Evolutionary conservation across 306 rosid species (phyloP).

Genomic region (Crotalaria pallida): DNA sequence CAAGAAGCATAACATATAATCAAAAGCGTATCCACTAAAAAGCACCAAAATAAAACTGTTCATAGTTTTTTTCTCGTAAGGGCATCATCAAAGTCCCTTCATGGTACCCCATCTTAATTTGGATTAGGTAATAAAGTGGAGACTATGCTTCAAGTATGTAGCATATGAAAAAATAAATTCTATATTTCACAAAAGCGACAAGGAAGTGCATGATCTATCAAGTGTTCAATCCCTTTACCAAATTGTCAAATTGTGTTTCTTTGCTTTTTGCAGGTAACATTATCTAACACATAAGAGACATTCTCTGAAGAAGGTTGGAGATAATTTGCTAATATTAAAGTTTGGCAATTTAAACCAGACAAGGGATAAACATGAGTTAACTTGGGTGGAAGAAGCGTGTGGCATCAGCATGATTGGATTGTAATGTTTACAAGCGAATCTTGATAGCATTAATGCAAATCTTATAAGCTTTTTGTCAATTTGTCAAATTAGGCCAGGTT

Average conservation of each 20-base stretch:
- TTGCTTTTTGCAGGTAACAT: constrained; percentile 6
- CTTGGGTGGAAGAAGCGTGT: constrained; percentile 27
- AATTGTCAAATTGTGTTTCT: constrained; percentile 15
- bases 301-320: constrained; percentile 15
- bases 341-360: constrained; percentile 18
- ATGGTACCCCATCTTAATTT: constrained; percentile 24
- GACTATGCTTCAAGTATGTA: constrained; percentile 30
- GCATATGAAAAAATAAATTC: constrained; percentile 15
- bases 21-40: constrained; percentile 35
- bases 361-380: constrained; percentile 21
- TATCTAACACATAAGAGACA: background rate
- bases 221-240: background rate
- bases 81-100: constrained; percentile 19
- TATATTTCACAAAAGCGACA: constrained; percentile 17
- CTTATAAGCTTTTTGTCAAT: constrained; percentile 25
- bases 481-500: constrained; percentile 24
- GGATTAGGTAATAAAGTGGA: constrained; percentile 30
- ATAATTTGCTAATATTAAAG: constrained; percentile 10
- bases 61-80: constrained; percentile 1
- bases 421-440: constrained; percentile 26
- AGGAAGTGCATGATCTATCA: constrained; percentile 16
- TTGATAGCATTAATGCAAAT: constrained; percentile 26
- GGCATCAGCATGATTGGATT: constrained; percentile 10
- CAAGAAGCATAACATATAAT: constrained; percentile 33
- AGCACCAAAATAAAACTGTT: constrained; percentile 21